Evolutionary conservation across 495 filamentous ascomycete genomes (phyloP).

Genomic region (Letharia lupina): DNA sequence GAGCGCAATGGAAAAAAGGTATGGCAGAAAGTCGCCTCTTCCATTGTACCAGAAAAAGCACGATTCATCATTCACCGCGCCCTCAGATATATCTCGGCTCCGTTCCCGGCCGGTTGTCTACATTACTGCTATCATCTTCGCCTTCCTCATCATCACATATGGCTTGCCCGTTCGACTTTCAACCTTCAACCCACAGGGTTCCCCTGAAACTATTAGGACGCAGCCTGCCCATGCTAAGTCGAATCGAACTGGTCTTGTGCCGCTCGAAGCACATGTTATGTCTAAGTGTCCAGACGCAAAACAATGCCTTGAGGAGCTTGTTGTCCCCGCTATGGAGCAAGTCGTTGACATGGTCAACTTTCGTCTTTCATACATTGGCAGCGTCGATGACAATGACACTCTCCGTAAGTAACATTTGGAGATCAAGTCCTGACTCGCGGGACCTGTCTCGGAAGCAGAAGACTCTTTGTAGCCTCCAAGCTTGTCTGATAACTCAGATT

Average conservation of each 20-base stretch:
- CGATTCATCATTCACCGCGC: background rate
- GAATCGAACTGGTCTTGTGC: slow-evolving; percentile 42
- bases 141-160: slow-evolving; percentile 17
- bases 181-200: too few relatives aligned
- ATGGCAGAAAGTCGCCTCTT: slow-evolving; percentile 5
- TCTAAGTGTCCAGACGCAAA: slow-evolving; percentile 86
- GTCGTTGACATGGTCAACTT: slow-evolving; percentile 82
- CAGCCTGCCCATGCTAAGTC: background rate
- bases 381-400: slow-evolving; percentile 41
- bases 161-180: slow-evolving; percentile 4
- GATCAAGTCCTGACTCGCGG: background rate
- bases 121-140: slow-evolving; percentile 4
- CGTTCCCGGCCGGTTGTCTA: slow-evolving; percentile 9
- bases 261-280: slow-evolving; percentile 88
- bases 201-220: background rate
- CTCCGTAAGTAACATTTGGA: slow-evolving; percentile 30
- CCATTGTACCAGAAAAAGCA: slow-evolving; percentile 2
- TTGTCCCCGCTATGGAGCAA: slow-evolving; percentile 79
- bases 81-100: background rate
- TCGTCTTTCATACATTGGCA: slow-evolving; percentile 78
- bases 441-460: background rate
- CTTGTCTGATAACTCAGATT: background rate
- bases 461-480: background rate
- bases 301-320: slow-evolving; percentile 70
- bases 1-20: slow-evolving; percentile 7